These are phyloP conservation scores for Candida vaughaniae DNA, from an alignment of 805 yeast species.

Conservation along the genomic window DNA sequence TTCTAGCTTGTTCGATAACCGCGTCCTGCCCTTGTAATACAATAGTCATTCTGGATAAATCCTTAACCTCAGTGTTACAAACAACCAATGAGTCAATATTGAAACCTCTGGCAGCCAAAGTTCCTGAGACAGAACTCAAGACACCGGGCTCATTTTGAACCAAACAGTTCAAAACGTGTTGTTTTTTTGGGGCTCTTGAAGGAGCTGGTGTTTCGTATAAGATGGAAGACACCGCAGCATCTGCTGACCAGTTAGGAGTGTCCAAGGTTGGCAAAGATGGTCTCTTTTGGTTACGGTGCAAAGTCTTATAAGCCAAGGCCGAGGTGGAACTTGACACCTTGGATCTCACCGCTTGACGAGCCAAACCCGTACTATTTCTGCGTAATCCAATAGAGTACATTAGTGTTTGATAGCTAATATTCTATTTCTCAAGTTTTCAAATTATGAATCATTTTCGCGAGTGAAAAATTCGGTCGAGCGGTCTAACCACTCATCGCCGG, in stretches of 20 bases:
- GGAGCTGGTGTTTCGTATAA: constrained; percentile 85
- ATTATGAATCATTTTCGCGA: too few species aligned
- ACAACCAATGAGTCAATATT: constrained; percentile 97
- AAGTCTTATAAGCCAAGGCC: constrained; percentile 89
- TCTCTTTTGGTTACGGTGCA: constrained; percentile 80
- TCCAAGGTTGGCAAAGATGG: constrained; percentile 93
- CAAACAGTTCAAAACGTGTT: constrained; percentile 92
- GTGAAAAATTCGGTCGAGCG: background rate
- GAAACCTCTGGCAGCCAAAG: constrained; percentile 97
- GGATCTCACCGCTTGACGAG: constrained; percentile 7
- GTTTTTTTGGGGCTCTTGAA: constrained; percentile 60
- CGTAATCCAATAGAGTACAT: too few species aligned
- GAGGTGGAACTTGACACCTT: constrained; percentile 70
- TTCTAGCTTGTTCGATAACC: constrained; percentile 94
- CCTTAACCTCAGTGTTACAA: constrained; percentile 93
- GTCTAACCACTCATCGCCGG: background rate
- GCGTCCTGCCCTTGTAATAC: constrained; percentile 94
- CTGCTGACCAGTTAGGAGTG: constrained; percentile 94
- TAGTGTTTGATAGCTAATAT: too few species aligned
- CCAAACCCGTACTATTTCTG: too few species aligned
- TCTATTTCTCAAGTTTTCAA: too few species aligned
- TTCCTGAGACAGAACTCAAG: constrained; percentile 86
- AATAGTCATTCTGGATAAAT: constrained; percentile 94
- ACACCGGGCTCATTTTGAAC: constrained; percentile 99
- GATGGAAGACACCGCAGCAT: constrained; percentile 93